A percentile compares a stretch with the other conserved stretches of the same genome.
Evolutionary conservation across 805 yeast genomes (phyloP).

Genomic region (Deakozyma indianensis): DNA sequence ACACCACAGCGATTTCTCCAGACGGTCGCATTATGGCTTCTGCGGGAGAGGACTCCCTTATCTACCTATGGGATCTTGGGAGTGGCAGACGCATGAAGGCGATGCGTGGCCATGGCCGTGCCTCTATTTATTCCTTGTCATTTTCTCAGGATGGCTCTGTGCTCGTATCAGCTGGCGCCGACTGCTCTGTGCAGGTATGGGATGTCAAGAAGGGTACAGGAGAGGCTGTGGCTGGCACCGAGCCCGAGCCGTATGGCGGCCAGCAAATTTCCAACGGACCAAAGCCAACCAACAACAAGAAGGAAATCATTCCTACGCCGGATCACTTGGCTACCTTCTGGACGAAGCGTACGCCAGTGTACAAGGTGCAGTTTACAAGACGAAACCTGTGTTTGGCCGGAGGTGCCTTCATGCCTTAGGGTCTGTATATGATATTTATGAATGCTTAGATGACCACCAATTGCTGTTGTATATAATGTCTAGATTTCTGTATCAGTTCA

Average conservation of each 20-base stretch:
- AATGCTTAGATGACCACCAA: background rate
- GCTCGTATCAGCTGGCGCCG: slow-evolving; percentile 80
- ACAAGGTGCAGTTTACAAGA: slow-evolving; percentile 82
- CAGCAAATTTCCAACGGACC: slow-evolving; percentile 5
- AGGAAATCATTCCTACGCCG: slow-evolving; percentile 65
- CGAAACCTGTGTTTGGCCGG: slow-evolving; percentile 85
- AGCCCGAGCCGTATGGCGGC: slow-evolving; percentile 50
- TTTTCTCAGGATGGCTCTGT: slow-evolving; percentile 83
- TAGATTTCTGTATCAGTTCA: too few species aligned
- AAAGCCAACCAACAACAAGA: slow-evolving; percentile 25
- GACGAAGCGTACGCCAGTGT: slow-evolving; percentile 89
- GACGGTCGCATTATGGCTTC: slow-evolving; percentile 95
- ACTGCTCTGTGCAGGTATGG: slow-evolving; percentile 90
- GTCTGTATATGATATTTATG: background rate
- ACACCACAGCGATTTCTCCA: slow-evolving; percentile 78
- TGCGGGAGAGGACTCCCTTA: slow-evolving; percentile 84
- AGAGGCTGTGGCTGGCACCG: slow-evolving; percentile 69
- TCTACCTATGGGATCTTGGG: slow-evolving; percentile 89
- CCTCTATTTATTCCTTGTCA: slow-evolving; percentile 69
- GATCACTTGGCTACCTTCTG: slow-evolving; percentile 90
- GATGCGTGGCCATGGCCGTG: slow-evolving; percentile 90
- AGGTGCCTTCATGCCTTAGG: slow-evolving; percentile 54
- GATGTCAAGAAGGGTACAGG: slow-evolving; percentile 76
- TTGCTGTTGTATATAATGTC: too few species aligned
- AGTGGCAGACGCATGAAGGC: slow-evolving; percentile 76